These are phyloP conservation scores for Immersiporthe knoxdaviesiana DNA, from an alignment of 2,329 filamentous ascomycete species.

Conservation along the genomic window DNA sequence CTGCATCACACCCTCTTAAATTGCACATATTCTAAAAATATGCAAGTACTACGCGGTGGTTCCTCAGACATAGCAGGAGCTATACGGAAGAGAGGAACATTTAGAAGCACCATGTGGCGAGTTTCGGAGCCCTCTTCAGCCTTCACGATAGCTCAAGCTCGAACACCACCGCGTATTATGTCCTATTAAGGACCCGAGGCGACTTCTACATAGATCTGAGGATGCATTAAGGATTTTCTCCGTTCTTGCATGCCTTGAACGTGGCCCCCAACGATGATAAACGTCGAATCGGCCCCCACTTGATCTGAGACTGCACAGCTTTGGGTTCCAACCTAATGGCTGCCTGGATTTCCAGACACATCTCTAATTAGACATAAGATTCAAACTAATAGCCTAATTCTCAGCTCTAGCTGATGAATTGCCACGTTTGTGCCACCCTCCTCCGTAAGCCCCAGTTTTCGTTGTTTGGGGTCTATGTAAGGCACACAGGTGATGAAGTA, in stretches of 20 bases:
- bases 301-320: neutral
- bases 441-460: neutral
- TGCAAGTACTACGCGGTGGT: neutral
- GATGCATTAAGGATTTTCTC: neutral
- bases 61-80: neutral
- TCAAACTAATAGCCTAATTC: no score
- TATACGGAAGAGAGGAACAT: neutral
- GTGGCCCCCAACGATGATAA: neutral
- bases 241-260: neutral
- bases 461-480: neutral
- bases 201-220: neutral
- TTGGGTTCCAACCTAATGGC: neutral
- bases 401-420: neutral
- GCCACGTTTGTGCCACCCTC: neutral
- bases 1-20: neutral
- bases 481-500: neutral
- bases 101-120: neutral
- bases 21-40: neutral
- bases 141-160: neutral
- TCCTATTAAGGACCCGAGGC: neutral
- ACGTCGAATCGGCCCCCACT: neutral
- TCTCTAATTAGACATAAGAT: neutral
- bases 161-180: neutral
- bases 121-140: neutral
- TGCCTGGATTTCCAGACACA: neutral